Percentiles rank a stretch among this genome's conserved stretches.
Evolutionary conservation across 2,329 filamentous ascomycete species (phyloP).

Genomic region (Monilinia fructigena): DNA sequence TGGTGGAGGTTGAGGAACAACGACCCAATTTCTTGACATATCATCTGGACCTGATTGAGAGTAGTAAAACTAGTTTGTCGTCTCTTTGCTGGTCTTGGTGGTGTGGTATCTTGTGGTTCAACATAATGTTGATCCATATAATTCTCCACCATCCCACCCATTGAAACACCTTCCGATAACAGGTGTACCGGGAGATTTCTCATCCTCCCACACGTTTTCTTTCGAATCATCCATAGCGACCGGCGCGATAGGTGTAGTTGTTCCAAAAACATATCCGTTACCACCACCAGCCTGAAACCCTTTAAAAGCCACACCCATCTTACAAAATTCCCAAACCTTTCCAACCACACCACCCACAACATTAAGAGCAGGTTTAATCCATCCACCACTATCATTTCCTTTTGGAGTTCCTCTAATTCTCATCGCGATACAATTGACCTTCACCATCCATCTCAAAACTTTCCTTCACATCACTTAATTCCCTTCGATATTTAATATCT

Average conservation of each 20-base stretch:
- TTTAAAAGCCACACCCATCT: conserved; percentile 60
- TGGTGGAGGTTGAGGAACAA: conserved; percentile 47
- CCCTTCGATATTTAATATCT: conserved; percentile 44
- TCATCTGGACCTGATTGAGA: conserved; percentile 49
- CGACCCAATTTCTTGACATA: conserved; percentile 67
- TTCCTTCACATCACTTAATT: conserved; percentile 28
- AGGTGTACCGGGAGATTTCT: conserved; percentile 24
- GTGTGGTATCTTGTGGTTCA: conserved; percentile 41
- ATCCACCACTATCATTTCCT: conserved; percentile 27
- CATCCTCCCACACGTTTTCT: conserved; percentile 29
- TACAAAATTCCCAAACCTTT: conserved; percentile 82
- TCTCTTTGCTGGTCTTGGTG: conserved; percentile 48
- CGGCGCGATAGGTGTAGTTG: neutral
- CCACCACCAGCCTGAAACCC: conserved; percentile 89
- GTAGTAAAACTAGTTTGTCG: conserved; percentile 44
- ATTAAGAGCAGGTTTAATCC: conserved; percentile 44
- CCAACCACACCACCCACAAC: conserved; percentile 67
- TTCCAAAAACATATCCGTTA: conserved; percentile 53
- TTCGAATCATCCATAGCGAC: conserved; percentile 16
- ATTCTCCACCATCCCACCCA: conserved; percentile 31
- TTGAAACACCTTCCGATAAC: neutral
- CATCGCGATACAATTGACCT: conserved; percentile 20
- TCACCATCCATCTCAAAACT: conserved; percentile 1
- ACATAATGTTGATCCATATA: conserved; percentile 40
- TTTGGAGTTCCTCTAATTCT: conserved; percentile 56